These are phyloP conservation scores for Amaranthus hypochondriacus DNA, from an alignment of 148 eudicot genomes.

Conservation along the genomic window DNA sequence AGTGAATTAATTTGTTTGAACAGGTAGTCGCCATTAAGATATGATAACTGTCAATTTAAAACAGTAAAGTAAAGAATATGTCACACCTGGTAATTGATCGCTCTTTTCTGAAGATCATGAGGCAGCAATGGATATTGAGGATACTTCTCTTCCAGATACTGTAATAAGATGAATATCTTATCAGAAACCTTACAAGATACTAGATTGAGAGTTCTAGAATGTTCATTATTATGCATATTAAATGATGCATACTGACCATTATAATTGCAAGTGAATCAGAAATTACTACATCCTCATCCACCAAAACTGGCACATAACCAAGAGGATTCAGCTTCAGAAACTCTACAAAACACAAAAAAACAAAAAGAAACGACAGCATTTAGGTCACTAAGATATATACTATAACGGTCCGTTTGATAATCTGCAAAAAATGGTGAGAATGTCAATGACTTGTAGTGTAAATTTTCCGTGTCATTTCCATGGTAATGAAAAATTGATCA, in stretches of 20 bases:
- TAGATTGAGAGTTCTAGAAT: neutral
- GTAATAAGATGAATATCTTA: constrained; percentile 4
- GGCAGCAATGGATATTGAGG: constrained; percentile 79
- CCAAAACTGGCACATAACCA: constrained; percentile 70
- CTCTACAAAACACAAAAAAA: constrained; percentile 35
- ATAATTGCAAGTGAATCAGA: constrained; percentile 84
- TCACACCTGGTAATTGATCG: constrained; percentile 73
- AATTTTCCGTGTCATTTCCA: too few species aligned
- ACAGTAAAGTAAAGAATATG: neutral
- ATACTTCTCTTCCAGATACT: constrained; percentile 91
- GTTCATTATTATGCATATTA: neutral
- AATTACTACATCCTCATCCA: constrained; percentile 57
- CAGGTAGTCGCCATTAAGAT: too few species aligned
- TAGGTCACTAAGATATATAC: neutral
- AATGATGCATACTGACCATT: constrained; percentile 43
- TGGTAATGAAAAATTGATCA: too few species aligned
- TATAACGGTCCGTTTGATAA: neutral
- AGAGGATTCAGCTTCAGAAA: constrained; percentile 70
- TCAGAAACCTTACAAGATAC: constrained; percentile 4
- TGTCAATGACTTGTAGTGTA: too few species aligned
- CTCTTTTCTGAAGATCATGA: constrained; percentile 61
- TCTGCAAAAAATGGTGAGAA: neutral
- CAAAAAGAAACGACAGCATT: neutral
- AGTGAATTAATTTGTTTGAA: too few species aligned
- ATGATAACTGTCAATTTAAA: neutral